Base-by-base conservation (phyloP, 164 flowering plant genomes). In the Sedum album region DNA sequence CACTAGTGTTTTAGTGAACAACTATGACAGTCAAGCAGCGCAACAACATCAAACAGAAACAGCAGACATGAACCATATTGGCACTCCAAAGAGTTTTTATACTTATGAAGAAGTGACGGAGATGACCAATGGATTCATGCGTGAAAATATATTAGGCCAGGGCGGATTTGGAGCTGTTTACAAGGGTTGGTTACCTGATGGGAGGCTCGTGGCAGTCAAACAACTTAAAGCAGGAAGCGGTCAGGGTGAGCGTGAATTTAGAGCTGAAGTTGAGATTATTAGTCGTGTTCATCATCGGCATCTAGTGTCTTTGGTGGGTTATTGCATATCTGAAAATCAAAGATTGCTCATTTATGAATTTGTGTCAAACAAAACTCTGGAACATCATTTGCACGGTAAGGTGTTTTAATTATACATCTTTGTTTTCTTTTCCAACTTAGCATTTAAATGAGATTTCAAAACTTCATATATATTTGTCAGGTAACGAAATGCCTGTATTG, bases 211-310 rank as follows among this genome's bases (percentile, higher is more conserved):
- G 66, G 90, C 90, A 2, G 85, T 84, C 64, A 86, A 86, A 75
- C 80, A 81, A 64, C 84, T 86, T 30, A 86, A 82, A 75, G 79
- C 77, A n/a, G 85, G 88, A 17, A 79, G 86, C 65, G 90, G 84
- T 31, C 90, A 84, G 48, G 90, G 88, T 41, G 90, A 84, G 36
- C 73, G 84, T 33, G 90, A 84, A 71, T 86, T 83, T 71, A 80
- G 71, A 69, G 90, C 90, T 33, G 91, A 86, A 75, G 87, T 85
- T 26, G 91, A 86, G 78, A 82, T 83, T 62, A 83, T 86, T 31
- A 86, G 84, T 62, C 85, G 87, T 65, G 87, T 86, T 70, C 91
- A 84, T 75, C 91, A 86, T 73, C 78, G 88, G 15, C 83, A 84
- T 77, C 73, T 86, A 82, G 91, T 86, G 26, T 83, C 91, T 70